Conservation (phyloP, 2,329 filamentous ascomycete species). For the Mycosphaerella sp. region DNA sequence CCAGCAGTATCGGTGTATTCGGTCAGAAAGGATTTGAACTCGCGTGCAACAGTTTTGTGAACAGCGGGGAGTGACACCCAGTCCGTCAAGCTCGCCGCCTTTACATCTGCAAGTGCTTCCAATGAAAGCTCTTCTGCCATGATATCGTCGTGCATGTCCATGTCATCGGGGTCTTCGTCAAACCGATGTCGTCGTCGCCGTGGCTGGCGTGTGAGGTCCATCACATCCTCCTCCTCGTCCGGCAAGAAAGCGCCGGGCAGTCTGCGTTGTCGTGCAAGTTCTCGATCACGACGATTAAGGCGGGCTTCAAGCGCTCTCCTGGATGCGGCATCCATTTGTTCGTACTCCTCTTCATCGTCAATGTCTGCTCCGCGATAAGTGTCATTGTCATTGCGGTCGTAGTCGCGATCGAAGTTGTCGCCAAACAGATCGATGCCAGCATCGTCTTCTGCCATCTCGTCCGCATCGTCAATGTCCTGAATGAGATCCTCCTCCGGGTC, state of each 20-base stretch:
- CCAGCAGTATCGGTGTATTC: slow-evolving; percentile 89
- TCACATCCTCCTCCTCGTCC: slow-evolving; percentile 74
- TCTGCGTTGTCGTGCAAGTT: slow-evolving; percentile 59
- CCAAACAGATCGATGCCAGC: slow-evolving; percentile 66
- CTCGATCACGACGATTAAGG: slow-evolving; percentile 66
- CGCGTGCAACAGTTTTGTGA: slow-evolving; percentile 84
- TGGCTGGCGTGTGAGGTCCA: slow-evolving; percentile 79
- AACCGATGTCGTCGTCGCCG: slow-evolving; percentile 82
- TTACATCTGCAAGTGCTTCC: slow-evolving; percentile 86
- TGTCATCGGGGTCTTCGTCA: slow-evolving; percentile 86
- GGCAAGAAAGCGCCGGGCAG: slow-evolving; percentile 68
- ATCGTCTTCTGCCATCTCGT: slow-evolving; percentile 63
- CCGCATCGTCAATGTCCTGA: slow-evolving; percentile 59
- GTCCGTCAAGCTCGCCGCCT: slow-evolving; percentile 85
- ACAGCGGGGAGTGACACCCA: slow-evolving; percentile 91
- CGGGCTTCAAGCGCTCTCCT: slow-evolving; percentile 66
- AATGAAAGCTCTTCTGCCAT: slow-evolving; percentile 94
- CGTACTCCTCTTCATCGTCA: slow-evolving; percentile 72
- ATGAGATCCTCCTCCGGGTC: slow-evolving; percentile 62
- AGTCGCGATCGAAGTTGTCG: slow-evolving; percentile 60
- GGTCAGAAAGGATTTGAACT: slow-evolving; percentile 96
- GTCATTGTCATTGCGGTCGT: slow-evolving; percentile 48
- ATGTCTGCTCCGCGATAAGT: slow-evolving; percentile 64
- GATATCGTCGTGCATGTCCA: slow-evolving; percentile 82
- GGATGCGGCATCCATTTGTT: slow-evolving; percentile 58